Conservation (phyloP, 176 grass and related monocot genomes). For the Aegilops tauschii region DNA sequence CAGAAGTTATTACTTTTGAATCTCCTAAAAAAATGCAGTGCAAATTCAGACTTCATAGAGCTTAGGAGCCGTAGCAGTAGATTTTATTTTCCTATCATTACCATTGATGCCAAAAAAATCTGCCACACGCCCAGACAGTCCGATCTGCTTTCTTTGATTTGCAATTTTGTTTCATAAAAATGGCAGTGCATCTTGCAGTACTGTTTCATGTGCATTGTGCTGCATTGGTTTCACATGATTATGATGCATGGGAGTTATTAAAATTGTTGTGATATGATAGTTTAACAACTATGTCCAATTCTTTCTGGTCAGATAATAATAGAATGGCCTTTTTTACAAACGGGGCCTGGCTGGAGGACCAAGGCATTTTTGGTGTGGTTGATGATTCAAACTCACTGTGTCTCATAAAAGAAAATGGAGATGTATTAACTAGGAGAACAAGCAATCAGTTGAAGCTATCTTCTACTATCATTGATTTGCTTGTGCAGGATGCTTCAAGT, state of each 20-base stretch:
- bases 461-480: constrained; percentile 48
- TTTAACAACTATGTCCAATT: constrained; percentile 25
- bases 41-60: neutral
- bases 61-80: neutral
- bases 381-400: constrained; percentile 68
- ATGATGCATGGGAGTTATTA: constrained; percentile 21
- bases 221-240: constrained; percentile 6
- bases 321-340: constrained; percentile 51
- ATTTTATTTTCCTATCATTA: neutral
- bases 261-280: constrained; percentile 13
- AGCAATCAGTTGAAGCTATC: constrained; percentile 72
- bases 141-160: neutral
- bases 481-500: constrained; percentile 51
- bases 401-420: constrained; percentile 84
- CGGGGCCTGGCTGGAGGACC: constrained; percentile 79
- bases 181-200: constrained; percentile 5
- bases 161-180: constrained; percentile 12
- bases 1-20: neutral
- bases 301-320: constrained; percentile 73
- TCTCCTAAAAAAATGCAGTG: neutral
- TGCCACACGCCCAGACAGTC: neutral
- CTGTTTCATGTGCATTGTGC: neutral
- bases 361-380: constrained; percentile 67
- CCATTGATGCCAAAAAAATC: neutral
- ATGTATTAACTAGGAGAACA: constrained; percentile 62